phyloP scores from a whole-genome alignment of 1,284 basidiomycete species.

The Cutaneotrichosporon cavernicola region DNA sequence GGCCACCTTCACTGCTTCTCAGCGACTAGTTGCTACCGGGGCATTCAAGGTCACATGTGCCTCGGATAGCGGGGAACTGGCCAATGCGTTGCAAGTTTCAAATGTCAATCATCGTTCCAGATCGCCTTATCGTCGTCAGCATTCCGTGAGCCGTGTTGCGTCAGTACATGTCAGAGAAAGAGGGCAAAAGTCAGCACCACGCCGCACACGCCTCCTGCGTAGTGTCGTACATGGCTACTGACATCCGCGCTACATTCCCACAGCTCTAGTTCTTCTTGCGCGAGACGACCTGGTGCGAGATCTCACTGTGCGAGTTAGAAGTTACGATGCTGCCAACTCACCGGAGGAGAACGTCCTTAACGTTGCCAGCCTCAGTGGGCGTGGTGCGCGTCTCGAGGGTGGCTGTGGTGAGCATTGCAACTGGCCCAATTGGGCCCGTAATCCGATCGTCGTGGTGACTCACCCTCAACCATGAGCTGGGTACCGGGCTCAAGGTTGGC shows the following conservation, averaged over 20 bases:
- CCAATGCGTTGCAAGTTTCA: neutral
- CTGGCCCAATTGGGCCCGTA: neutral
- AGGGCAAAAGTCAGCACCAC: neutral
- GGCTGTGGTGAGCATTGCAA: conserved; percentile 14
- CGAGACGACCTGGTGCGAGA: conserved; percentile 27
- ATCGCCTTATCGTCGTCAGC: neutral
- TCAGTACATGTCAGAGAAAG: neutral
- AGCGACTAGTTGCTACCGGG: neutral
- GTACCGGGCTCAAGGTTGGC: conserved; percentile 34
- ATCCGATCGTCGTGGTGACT: conserved; percentile 17
- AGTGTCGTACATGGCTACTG: neutral
- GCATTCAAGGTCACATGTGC: neutral
- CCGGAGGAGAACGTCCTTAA: conserved; percentile 27
- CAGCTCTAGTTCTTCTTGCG: conserved; percentile 18
- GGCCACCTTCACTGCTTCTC: neutral
- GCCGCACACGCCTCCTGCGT: neutral
- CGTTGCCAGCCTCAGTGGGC: conserved; percentile 20
- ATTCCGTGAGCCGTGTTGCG: neutral
- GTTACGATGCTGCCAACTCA: neutral
- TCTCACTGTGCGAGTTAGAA: conserved; percentile 19
- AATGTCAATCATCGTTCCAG: neutral
- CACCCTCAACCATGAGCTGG: conserved; percentile 44
- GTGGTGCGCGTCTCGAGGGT: conserved; percentile 23
- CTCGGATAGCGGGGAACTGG: neutral
- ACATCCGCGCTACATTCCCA: conserved; percentile 1